Percentiles rank a stretch among this genome's conserved stretches.
Evolutionary conservation across 2,329 filamentous ascomycete genomes (phyloP).

Genomic region (Arthrobotrys sinensis): DNA sequence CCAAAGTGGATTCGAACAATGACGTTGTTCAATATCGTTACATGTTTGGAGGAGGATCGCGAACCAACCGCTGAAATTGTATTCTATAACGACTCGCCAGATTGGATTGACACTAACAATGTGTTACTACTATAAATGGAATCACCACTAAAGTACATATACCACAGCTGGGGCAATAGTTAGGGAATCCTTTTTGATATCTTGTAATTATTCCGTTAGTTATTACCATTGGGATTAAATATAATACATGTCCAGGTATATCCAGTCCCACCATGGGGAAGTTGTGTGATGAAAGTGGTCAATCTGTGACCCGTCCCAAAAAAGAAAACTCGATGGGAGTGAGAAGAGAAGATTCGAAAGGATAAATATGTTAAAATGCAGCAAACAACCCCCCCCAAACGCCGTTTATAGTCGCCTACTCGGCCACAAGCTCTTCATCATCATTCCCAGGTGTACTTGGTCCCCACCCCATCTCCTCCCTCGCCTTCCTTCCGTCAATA

Average conservation of each 20-base stretch:
- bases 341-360: slow-evolving; percentile 19
- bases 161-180: too few relatives aligned
- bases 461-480: slow-evolving; percentile 51
- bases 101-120: slow-evolving; percentile 1
- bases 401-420: slow-evolving; percentile 21
- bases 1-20: slow-evolving; percentile 65
- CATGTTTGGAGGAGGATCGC: slow-evolving; percentile 63
- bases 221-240: slow-evolving; percentile 33
- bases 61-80: slow-evolving; percentile 66
- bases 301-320: neutral
- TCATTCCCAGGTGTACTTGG: slow-evolving; percentile 56
- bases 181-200: neutral
- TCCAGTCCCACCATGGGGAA: neutral
- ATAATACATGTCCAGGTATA: slow-evolving; percentile 18
- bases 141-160: too few relatives aligned
- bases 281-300: slow-evolving; percentile 2
- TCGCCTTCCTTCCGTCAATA: slow-evolving; percentile 50
- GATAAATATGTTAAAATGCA: slow-evolving; percentile 1
- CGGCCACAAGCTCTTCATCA: slow-evolving; percentile 48
- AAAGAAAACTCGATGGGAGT: neutral
- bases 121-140: neutral
- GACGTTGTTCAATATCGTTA: slow-evolving; percentile 67
- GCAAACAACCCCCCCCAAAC: slow-evolving; percentile 7
- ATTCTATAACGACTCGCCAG: neutral
- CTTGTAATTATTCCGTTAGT: slow-evolving; percentile 2